These are phyloP conservation scores for Amphichorda felina DNA, from an alignment of 2,329 filamentous ascomycete species.

Conservation along the genomic window DNA sequence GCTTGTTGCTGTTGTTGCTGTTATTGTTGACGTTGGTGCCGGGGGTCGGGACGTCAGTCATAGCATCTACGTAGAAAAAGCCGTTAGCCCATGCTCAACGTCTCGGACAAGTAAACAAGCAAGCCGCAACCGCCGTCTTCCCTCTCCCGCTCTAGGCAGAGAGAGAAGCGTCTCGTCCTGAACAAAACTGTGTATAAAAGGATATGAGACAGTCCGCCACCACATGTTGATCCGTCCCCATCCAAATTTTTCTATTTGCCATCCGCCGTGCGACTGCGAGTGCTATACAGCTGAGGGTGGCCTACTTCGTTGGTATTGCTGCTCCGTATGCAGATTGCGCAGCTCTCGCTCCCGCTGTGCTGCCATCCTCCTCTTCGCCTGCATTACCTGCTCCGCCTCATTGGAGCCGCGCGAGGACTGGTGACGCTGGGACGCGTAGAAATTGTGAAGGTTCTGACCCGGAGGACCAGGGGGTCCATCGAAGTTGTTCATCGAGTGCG, in stretches of 20 bases:
- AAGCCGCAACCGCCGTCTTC: not conserved
- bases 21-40: conserved; percentile 2
- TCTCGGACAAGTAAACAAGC: conserved; percentile 8
- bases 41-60: conserved; percentile 29
- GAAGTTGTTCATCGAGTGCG: conserved; percentile 78
- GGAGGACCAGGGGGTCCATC: conserved; percentile 58
- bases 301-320: conserved; percentile 99
- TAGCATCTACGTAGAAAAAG: conserved; percentile 33
- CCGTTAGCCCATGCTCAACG: conserved; percentile 23
- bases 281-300: conserved; percentile 65
- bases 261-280: conserved; percentile 22
- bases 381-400: conserved; percentile 97
- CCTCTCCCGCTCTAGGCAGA: not conserved
- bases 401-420: conserved; percentile 70
- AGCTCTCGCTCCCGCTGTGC: conserved; percentile 98
- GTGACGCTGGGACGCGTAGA: conserved; percentile 88
- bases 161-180: not conserved
- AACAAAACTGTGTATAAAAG: conserved; percentile 1
- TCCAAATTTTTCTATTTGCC: conserved; percentile 20
- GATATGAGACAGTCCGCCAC: not conserved
- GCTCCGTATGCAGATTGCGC: conserved; percentile 99
- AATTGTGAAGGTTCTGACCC: conserved; percentile 75
- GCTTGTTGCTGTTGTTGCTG: conserved; percentile 32
- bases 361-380: conserved; percentile 98
- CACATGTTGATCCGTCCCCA: not conserved